phyloP scores from a whole-genome alignment of 495 filamentous ascomycete genomes.

The Aspergillus cavernicola region DNA sequence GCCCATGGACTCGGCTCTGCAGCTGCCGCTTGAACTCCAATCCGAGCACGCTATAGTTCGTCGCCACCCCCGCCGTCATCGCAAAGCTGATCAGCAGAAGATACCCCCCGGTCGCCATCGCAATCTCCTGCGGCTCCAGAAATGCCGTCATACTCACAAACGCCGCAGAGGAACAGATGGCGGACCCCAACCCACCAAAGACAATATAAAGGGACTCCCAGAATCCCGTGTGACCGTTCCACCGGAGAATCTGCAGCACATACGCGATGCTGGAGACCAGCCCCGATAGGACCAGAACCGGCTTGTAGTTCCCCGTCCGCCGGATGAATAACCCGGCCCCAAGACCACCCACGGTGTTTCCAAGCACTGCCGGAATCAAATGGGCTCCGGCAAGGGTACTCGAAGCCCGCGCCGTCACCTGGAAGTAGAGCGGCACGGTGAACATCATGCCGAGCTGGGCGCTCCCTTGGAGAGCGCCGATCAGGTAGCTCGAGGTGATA shows the following conservation, averaged over 20 bases:
- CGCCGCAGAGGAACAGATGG: slow-evolving; percentile 46
- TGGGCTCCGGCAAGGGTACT: slow-evolving; percentile 57
- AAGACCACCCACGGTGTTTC: slow-evolving; percentile 62
- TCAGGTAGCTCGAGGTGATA: slow-evolving; percentile 51
- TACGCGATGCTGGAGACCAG: slow-evolving; percentile 50
- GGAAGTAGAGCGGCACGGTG: slow-evolving; percentile 64
- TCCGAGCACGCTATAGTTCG: slow-evolving; percentile 41
- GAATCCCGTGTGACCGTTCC: slow-evolving; percentile 59
- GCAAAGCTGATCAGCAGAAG: slow-evolving; percentile 49
- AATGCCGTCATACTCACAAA: slow-evolving; percentile 57
- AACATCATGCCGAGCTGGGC: slow-evolving; percentile 54
- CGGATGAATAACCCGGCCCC: slow-evolving; percentile 54
- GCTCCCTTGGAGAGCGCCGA: slow-evolving; percentile 48
- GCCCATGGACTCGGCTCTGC: slow-evolving; percentile 24
- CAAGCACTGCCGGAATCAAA: slow-evolving; percentile 61
- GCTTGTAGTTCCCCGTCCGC: slow-evolving; percentile 59
- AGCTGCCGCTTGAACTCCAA: slow-evolving; percentile 31
- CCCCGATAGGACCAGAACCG: slow-evolving; percentile 48
- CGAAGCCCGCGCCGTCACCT: slow-evolving; percentile 54
- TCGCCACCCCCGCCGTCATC: slow-evolving; percentile 49
- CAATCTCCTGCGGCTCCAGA: slow-evolving; percentile 48
- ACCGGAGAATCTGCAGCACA: slow-evolving; percentile 51
- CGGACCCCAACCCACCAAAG: slow-evolving; percentile 54
- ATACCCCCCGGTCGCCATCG: slow-evolving; percentile 53
- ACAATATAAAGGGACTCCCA: slow-evolving; percentile 62